Evolutionary conservation across 176 grass and related monocot genomes (phyloP), one percentile per base, ranked within the genome.

Genomic region (Alloteropsis semialata): DNA sequence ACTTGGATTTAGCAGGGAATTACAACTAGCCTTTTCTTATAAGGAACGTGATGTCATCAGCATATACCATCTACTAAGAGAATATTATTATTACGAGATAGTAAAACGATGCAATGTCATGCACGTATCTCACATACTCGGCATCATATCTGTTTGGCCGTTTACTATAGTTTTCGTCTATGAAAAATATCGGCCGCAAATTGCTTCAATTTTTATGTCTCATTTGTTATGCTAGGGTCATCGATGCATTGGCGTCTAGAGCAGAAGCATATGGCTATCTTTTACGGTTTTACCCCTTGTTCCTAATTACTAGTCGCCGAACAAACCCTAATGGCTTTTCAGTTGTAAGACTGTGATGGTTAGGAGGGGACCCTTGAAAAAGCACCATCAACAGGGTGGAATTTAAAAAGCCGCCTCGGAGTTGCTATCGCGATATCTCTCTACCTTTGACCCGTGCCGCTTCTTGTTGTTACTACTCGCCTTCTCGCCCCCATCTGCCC

Each of bases 381-480:
- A 34, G 14, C 49, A 28, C 29, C 42, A 21, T 69, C 0, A 13
- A 2, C 53, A 69, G 13, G 49, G 78, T 57, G 57, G 66, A 81
- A 89, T 77, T 79, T 55, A 82, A 81, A 91, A 88, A 10, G 13
- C 27, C 4, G 16, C 84, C 73, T 87, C 49, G 83, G 77, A 83
- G 81, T 87, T 83, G 88, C 86, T 79, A 79, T 94, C 85, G 59
- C 84, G 76, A 85, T 88, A 58, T 82, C 85, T 87, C 77, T 68
- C 53, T 6, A 71, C 32, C 92, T 94, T 98, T 94, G 95, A 98
- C 95, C 77, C 72, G 83, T 91, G 92, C 87, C 55, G 27, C 75
- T 81, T 62, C 80, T 48, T 80, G 41, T 39, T 42, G 55, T 61
- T 75, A 19, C 36, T 78, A 13, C 33, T 32, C 49, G 27, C 4